phyloP scores from a whole-genome alignment of 176 grass and related monocot species.

The Phyllostachys edulis region DNA sequence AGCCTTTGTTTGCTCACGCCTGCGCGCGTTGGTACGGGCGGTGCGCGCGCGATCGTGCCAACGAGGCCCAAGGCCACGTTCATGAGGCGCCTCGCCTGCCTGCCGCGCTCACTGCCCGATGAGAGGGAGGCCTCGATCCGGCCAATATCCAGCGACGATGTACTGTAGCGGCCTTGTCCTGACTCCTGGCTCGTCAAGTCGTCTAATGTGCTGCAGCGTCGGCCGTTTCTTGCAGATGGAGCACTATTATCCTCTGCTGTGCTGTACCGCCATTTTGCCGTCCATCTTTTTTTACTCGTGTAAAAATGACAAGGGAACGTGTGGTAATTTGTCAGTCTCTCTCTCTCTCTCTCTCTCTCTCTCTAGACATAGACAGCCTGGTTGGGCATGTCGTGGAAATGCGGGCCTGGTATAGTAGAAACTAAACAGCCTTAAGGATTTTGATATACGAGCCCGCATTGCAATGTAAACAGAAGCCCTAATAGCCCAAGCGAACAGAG shows the following conservation, averaged over 20 bases:
- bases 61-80: background rate
- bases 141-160: background rate
- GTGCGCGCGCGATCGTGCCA: constrained; percentile 4
- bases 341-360: no score
- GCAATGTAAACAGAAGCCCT: background rate
- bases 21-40: background rate
- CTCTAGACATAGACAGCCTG: no score
- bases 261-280: constrained; percentile 1
- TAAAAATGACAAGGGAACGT: background rate
- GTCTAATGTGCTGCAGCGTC: background rate
- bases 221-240: background rate
- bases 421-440: background rate
- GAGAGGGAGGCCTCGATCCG: constrained; percentile 1
- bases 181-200: background rate
- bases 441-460: background rate
- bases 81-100: background rate
- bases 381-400: background rate
- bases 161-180: background rate
- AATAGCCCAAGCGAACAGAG: background rate
- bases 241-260: background rate
- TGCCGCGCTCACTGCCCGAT: constrained; percentile 7
- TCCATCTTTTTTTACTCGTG: background rate
- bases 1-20: constrained; percentile 16
- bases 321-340: background rate
- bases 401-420: background rate